A percentile compares a stretch with the other conserved stretches of the same genome.
These are phyloP conservation scores for Alopecurus myosuroides DNA, from an alignment of 176 grass and related monocot genomes.

Conservation along the genomic window DNA sequence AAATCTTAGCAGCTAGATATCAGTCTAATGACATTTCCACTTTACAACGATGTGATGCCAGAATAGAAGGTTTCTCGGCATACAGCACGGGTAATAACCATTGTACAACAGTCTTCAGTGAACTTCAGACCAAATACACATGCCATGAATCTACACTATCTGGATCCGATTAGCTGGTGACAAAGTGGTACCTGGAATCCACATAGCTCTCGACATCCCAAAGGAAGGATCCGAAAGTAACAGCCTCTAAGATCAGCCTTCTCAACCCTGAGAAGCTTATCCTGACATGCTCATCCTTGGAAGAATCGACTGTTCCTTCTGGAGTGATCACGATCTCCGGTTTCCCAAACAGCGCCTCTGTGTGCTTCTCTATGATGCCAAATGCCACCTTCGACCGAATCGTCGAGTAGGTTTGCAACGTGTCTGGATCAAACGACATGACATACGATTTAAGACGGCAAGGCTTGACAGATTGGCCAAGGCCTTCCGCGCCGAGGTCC, in stretches of 20 bases:
- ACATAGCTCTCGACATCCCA: slow-evolving; percentile 96
- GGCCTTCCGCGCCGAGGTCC: slow-evolving; percentile 26
- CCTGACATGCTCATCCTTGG: slow-evolving; percentile 80
- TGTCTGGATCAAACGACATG: slow-evolving; percentile 90
- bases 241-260: slow-evolving; percentile 88
- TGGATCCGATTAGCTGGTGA: slow-evolving; percentile 36
- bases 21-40: slow-evolving; percentile 2
- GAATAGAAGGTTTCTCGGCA: not conserved
- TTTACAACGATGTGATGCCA: slow-evolving; percentile 31
- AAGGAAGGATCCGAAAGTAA: slow-evolving; percentile 91
- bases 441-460: slow-evolving; percentile 84
- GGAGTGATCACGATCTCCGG: slow-evolving; percentile 92
- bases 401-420: slow-evolving; percentile 67
- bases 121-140: not conserved
- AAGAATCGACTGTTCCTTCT: slow-evolving; percentile 80
- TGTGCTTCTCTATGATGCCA: slow-evolving; percentile 95
- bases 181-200: slow-evolving; percentile 91
- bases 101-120: slow-evolving; percentile 20
- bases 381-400: slow-evolving; percentile 95
- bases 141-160: not conserved
- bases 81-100: not conserved
- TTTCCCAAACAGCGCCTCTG: slow-evolving; percentile 84
- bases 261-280: slow-evolving; percentile 80
- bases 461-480: slow-evolving; percentile 59
- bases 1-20: slow-evolving; percentile 6